These are phyloP conservation scores for Candida sanyaensis DNA, from an alignment of 1,139 yeast genomes.

Conservation along the genomic window DNA sequence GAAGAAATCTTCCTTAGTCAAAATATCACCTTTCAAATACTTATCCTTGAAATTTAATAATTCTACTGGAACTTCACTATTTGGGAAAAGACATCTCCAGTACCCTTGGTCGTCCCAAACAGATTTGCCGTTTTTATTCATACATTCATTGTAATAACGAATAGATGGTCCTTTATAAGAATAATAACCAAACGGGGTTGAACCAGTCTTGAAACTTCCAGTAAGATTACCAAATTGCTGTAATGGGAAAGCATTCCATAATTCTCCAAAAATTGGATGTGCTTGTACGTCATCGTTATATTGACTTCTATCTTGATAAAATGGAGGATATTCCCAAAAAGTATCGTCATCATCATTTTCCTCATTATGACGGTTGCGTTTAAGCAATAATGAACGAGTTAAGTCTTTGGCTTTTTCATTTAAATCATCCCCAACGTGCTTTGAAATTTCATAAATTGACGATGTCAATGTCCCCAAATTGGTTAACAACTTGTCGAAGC, in stretches of 20 bases:
- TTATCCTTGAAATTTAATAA: constrained; percentile 31
- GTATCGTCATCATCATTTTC: constrained; percentile 2
- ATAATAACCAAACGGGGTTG: constrained; percentile 50
- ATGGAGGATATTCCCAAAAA: constrained; percentile 11
- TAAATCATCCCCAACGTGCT: constrained; percentile 25
- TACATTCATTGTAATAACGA: constrained; percentile 62
- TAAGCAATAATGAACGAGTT: constrained; percentile 17
- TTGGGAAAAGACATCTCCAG: constrained; percentile 88
- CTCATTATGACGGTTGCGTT: constrained; percentile 8
- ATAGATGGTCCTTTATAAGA: constrained; percentile 65
- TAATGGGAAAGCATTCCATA: constrained; percentile 14
- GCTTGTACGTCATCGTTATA: constrained; percentile 9
- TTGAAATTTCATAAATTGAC: constrained; percentile 22
- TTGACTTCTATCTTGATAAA: neutral
- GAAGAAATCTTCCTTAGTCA: constrained; percentile 55
- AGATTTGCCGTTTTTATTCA: constrained; percentile 62
- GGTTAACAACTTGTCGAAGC: constrained; percentile 20
- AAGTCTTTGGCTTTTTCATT: constrained; percentile 25
- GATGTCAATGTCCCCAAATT: constrained; percentile 14
- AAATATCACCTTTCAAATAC: constrained; percentile 27
- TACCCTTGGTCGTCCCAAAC: constrained; percentile 80
- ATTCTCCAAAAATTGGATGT: constrained; percentile 12
- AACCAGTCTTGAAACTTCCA: constrained; percentile 16
- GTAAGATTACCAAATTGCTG: constrained; percentile 7
- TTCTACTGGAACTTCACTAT: constrained; percentile 41